Evolutionary conservation across 495 filamentous ascomycete genomes (phyloP), one percentile per base, ranked within the genome.

Genomic region (Pseudomonodictys pantanalensis): DNA sequence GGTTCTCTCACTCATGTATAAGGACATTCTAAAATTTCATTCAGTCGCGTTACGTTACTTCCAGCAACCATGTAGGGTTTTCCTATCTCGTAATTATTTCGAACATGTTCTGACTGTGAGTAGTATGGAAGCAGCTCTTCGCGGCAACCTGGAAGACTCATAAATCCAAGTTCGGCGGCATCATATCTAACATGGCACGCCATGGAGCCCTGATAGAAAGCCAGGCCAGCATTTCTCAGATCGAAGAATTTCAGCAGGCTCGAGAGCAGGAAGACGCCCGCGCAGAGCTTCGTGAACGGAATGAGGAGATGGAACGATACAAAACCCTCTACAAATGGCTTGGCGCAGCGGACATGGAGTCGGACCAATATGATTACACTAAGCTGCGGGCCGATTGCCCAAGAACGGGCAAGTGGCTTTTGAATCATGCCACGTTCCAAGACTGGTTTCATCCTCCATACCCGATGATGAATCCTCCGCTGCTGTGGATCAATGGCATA

Each of bases 21-120:
- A 41, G 4, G 38, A 41, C 12, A 41, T 41, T 41, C 12, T 41
- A 3, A 41, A 3, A 5, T 41, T 41, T 15, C 38, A 59, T 30
- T 23, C 22, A 3, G 22, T 17, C 20, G 56, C 56, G 15, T 25
- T 50, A 2, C 1, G n/a, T 17, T 43, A 44, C 24, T 55, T 55
- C 11, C 28, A 47, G 23, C 20, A 62, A 49, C 70, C 71, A 0
- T 72, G 74, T 23, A 52, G 69, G 33, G 38, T 41, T 15, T 41
- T 12, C 12, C 3, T n/a, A 12, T 7, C 7, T 35, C 32, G 32
- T 64, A 66, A 22, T 68, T 66, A 44, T 48, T 71, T 8, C 8
- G 41, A 22, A 8, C 8, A 15, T 18, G 8, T 44, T 7, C 11
- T 44, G 12, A 15, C 20, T 46, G 22, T 30, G 52, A 71, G 18